These are phyloP conservation scores for Candida germanica DNA, from an alignment of 805 yeast genomes.

Conservation along the genomic window DNA sequence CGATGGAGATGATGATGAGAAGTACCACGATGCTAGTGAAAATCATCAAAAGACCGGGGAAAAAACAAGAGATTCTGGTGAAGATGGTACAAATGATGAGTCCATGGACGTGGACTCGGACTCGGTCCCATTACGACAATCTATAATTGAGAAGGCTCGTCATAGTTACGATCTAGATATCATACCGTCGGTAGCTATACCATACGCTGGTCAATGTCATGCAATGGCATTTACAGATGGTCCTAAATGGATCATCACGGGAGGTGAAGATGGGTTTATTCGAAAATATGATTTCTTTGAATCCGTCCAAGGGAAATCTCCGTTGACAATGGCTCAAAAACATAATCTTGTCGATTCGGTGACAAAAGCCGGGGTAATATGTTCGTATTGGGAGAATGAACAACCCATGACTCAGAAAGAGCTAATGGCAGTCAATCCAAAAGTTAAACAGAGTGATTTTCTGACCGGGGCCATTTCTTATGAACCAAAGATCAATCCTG, in stretches of 20 bases:
- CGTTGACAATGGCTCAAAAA: slow-evolving; percentile 85
- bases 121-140: slow-evolving; percentile 19
- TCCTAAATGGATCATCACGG: slow-evolving; percentile 83
- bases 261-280: slow-evolving; percentile 94
- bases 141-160: slow-evolving; percentile 43
- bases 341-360: slow-evolving; percentile 87
- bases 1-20: slow-evolving; percentile 17
- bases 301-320: slow-evolving; percentile 81
- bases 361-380: slow-evolving; percentile 75
- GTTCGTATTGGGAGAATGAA: slow-evolving; percentile 95
- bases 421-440: slow-evolving; percentile 30
- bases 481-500: slow-evolving; percentile 75
- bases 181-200: slow-evolving; percentile 83
- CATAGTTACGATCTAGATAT: slow-evolving; percentile 62
- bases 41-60: slow-evolving; percentile 14
- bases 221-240: slow-evolving; percentile 75
- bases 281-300: slow-evolving; percentile 84
- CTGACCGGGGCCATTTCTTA: slow-evolving; percentile 37
- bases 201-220: slow-evolving; percentile 76
- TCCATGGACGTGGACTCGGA: slow-evolving; percentile 6
- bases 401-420: slow-evolving; percentile 61
- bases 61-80: slow-evolving; percentile 16
- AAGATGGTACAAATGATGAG: slow-evolving; percentile 9
- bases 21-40: slow-evolving; percentile 7
- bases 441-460: slow-evolving; percentile 34